Conservation (phyloP, 2,329 filamentous ascomycete species). For the Myriosclerotinia scirpicola region DNA sequence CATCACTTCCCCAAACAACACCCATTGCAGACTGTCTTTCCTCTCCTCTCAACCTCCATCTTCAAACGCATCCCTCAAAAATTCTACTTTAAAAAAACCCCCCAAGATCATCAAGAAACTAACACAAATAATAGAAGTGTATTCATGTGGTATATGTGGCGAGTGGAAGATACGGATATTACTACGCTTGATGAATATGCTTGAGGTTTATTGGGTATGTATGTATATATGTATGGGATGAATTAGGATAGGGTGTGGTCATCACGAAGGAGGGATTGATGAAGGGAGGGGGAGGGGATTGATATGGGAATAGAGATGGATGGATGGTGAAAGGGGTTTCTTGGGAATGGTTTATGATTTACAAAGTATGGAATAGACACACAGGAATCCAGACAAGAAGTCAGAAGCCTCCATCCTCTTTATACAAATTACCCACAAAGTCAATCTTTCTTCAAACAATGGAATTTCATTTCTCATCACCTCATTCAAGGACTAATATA, state of each 20-base stretch:
- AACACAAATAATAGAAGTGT: conserved; percentile 58
- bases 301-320: too few relatives aligned
- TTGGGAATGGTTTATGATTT: background rate
- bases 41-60: too few relatives aligned
- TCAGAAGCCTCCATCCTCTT: too few relatives aligned
- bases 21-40: too few relatives aligned
- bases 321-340: too few relatives aligned
- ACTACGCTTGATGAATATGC: conserved; percentile 51
- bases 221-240: background rate
- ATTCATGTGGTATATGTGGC: conserved; percentile 99
- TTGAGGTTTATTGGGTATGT: background rate
- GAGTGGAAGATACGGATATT: conserved; percentile 76
- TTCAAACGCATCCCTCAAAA: background rate
- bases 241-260: background rate
- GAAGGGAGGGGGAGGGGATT: too few relatives aligned
- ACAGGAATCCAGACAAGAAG: background rate
- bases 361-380: background rate
- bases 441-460: too few relatives aligned
- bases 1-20: too few relatives aligned
- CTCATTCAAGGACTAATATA: too few relatives aligned
- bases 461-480: too few relatives aligned
- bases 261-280: background rate
- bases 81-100: too few relatives aligned
- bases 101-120: background rate
- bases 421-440: too few relatives aligned